Conservation (phyloP, 139 green algal genomes). For the Coelastrella sp. region DNA sequence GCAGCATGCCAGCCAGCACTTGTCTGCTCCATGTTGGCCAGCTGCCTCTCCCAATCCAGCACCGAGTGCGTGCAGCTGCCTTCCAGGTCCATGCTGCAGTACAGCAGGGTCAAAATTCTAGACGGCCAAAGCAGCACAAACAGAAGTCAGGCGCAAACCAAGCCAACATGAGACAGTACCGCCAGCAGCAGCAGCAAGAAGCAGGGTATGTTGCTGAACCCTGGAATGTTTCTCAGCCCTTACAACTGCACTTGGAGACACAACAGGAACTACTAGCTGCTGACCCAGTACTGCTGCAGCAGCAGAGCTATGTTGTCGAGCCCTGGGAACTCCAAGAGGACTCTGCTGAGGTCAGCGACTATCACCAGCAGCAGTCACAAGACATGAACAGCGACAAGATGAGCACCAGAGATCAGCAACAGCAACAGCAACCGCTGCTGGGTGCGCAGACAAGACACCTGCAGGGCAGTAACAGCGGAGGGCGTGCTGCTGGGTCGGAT, state of each 20-base stretch:
- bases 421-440: too few relatives aligned
- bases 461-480: too few relatives aligned
- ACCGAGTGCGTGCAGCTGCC: conserved; percentile 2
- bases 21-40: background rate
- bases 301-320: conserved; percentile 9
- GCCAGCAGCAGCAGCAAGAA: conserved; percentile 5
- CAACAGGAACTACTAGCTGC: too few relatives aligned
- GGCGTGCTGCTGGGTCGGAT: too few relatives aligned
- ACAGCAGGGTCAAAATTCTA: background rate
- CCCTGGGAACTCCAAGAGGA: background rate
- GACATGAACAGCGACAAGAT: too few relatives aligned
- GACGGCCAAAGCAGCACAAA: too few relatives aligned
- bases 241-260: too few relatives aligned
- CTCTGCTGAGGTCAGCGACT: conserved; percentile 26
- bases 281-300: too few relatives aligned
- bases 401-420: too few relatives aligned
- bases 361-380: background rate
- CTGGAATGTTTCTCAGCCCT: background rate
- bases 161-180: too few relatives aligned
- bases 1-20: background rate
- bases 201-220: background rate
- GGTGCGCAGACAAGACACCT: too few relatives aligned
- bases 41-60: background rate
- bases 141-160: too few relatives aligned
- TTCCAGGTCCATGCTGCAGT: background rate